Percentiles rank a stretch among this genome's conserved stretches.
Conservation (phyloP, 129 eudicot genomes). For the Tanacetum coccineum region DNA sequence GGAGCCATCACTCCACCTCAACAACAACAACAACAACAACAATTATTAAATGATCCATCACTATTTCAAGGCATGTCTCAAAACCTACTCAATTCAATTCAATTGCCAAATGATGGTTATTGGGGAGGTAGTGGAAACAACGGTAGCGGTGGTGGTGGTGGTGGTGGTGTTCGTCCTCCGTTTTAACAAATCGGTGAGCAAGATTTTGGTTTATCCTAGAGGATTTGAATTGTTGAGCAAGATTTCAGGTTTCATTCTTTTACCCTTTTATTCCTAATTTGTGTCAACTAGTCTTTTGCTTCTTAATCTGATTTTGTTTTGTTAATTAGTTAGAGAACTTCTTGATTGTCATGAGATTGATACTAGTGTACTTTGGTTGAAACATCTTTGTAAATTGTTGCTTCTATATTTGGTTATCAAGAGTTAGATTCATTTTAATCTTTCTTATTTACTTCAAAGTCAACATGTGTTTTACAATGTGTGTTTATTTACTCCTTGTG, state of each 20-base stretch:
- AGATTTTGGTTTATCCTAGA: constrained; percentile 22
- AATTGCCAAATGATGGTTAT: constrained; percentile 40
- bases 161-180: constrained; percentile 34
- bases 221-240: constrained; percentile 28
- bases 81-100: constrained; percentile 46
- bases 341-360: constrained; percentile 14
- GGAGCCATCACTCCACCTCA: constrained; percentile 36
- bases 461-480: too few relatives aligned
- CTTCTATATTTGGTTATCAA: constrained; percentile 24
- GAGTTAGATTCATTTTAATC: background rate
- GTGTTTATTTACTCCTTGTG: too few relatives aligned
- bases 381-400: constrained; percentile 31
- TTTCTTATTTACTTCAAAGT: too few relatives aligned
- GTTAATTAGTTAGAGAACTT: constrained; percentile 20
- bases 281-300: constrained; percentile 11
- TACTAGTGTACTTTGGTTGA: constrained; percentile 25
- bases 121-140: constrained; percentile 37
- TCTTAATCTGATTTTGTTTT: constrained; percentile 3
- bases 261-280: constrained; percentile 11
- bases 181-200: constrained; percentile 15
- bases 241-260: constrained; percentile 36
- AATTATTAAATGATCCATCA: constrained; percentile 40
- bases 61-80: constrained; percentile 47
- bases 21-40: constrained; percentile 36
- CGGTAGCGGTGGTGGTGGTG: background rate